Evolutionary conservation across 805 yeast species (phyloP), one percentile per base, ranked within the genome.

Genomic region (Monosporozyma servazzii): DNA sequence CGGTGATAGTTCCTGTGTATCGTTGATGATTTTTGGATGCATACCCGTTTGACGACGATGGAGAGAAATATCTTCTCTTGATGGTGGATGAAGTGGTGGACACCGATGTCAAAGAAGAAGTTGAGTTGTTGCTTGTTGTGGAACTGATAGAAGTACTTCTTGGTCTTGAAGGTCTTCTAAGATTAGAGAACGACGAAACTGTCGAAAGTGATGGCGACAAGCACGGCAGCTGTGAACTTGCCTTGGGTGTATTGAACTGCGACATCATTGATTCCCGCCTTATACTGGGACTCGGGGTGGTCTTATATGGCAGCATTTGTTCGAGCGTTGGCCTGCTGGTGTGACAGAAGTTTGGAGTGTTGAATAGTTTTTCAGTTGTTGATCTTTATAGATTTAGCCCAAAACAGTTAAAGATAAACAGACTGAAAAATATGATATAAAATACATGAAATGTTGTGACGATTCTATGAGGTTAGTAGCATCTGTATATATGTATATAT

Each of bases 241-340:
- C 20, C 11, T 30, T 48, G 3, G 50, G 50, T 3, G 50, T 41
- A 17, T 21, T 29, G 3, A 29, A 13, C 15, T 29, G 46, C 18
- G 50, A 40, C 33, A 37, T 48, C 8, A 21, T 17, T 25, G 50
- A 48, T 30, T 42, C 21, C 42, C 50, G 42, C 45, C 50, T 41
- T 21, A 48, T 33, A n/a, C n/a, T 27, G 25, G 50, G 50, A 17
- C 47, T 48, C 15, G 50, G 50, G 17, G 50, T 48, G 27, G 41
- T 27, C 41, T 48, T 48, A 4, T 45, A 45, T 4, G 46, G 41
- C 25, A 23, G 36, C 50, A 48, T 48, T 25, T 27, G 18, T 3
- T 20, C 8, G n/a, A n/a, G n/a, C n/a, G n/a, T n/a, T n/a, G n/a
- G n/a, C n/a, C n/a, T n/a, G n/a, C n/a, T n/a, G n/a, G n/a, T n/a